Evolutionary conservation across 2,329 filamentous ascomycete species (phyloP).

Genomic region (Phoma sp.): DNA sequence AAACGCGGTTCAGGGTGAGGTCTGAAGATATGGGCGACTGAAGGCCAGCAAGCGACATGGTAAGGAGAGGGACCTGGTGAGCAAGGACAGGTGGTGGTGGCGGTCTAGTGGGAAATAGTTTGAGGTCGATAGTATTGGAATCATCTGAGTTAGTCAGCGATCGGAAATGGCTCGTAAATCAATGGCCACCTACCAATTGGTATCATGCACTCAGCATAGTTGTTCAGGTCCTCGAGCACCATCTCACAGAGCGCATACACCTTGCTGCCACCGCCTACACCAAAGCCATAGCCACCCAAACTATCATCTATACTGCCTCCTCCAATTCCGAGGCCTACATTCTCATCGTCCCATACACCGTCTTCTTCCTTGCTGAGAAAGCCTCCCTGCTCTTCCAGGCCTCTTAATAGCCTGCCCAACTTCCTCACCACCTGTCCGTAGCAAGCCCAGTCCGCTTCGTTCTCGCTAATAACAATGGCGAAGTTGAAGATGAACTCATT

Average conservation of each 20-base stretch:
- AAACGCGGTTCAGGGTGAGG: slow-evolving; percentile 77
- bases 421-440: slow-evolving; percentile 87
- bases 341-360: slow-evolving; percentile 40
- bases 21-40: slow-evolving; percentile 66
- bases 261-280: slow-evolving; percentile 51
- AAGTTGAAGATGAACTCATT: slow-evolving; percentile 99
- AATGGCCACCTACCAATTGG: slow-evolving; percentile 70
- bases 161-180: not conserved
- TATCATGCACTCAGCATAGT: slow-evolving; percentile 98
- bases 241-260: slow-evolving; percentile 79
- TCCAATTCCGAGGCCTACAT: slow-evolving; percentile 9
- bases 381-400: slow-evolving; percentile 88
- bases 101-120: slow-evolving; percentile 84
- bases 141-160: slow-evolving; percentile 66
- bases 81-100: slow-evolving; percentile 78
- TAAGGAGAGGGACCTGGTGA: slow-evolving; percentile 88
- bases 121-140: slow-evolving; percentile 93
- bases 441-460: slow-evolving; percentile 70
- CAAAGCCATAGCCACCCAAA: slow-evolving; percentile 29
- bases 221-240: slow-evolving; percentile 90
- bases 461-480: slow-evolving; percentile 76
- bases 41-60: slow-evolving; percentile 54
- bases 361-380: slow-evolving; percentile 72
- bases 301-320: slow-evolving; percentile 11
- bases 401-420: slow-evolving; percentile 82